Percentiles rank a stretch among this genome's conserved stretches.
These are phyloP conservation scores for Leucosporidium creatinivorum DNA, from an alignment of 768 basidiomycete species.

Conservation along the genomic window DNA sequence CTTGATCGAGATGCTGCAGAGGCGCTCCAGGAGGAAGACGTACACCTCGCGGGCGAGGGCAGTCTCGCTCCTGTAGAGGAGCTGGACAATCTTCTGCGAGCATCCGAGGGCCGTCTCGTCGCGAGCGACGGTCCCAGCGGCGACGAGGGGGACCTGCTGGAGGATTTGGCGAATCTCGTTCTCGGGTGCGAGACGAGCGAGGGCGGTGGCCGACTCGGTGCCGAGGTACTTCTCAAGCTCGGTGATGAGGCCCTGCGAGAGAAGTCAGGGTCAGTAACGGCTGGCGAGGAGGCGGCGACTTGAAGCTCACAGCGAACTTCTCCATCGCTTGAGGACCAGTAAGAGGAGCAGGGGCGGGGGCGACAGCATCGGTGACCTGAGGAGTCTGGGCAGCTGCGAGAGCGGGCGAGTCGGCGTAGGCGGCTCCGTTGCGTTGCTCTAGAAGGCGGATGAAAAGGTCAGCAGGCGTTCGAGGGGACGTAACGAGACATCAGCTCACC, in stretches of 20 bases:
- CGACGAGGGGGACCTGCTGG: constrained; percentile 71
- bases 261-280: constrained; percentile 12
- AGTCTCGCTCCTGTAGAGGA: constrained; percentile 79
- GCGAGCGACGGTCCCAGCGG: constrained; percentile 68
- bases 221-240: constrained; percentile 75
- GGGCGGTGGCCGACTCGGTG: constrained; percentile 64
- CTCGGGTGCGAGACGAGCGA: constrained; percentile 65
- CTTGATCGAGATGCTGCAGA: constrained; percentile 82
- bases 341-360: constrained; percentile 38
- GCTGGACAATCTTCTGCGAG: constrained; percentile 93
- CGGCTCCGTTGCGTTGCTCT: constrained; percentile 18
- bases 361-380: constrained; percentile 11
- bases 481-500: not conserved
- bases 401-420: constrained; percentile 20
- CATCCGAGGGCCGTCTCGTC: constrained; percentile 82
- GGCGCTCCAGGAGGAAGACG: constrained; percentile 74
- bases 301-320: constrained; percentile 60
- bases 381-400: constrained; percentile 16
- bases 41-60: constrained; percentile 80
- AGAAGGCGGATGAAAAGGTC: not conserved
- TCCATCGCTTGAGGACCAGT: constrained; percentile 81
- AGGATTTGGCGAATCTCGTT: constrained; percentile 81
- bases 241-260: constrained; percentile 47
- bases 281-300: not conserved
- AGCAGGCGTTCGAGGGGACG: constrained; percentile 2